Evolutionary conservation across 192 early-diverging fungal genomes (phyloP).

Genomic region (Thamnidium elegans): DNA sequence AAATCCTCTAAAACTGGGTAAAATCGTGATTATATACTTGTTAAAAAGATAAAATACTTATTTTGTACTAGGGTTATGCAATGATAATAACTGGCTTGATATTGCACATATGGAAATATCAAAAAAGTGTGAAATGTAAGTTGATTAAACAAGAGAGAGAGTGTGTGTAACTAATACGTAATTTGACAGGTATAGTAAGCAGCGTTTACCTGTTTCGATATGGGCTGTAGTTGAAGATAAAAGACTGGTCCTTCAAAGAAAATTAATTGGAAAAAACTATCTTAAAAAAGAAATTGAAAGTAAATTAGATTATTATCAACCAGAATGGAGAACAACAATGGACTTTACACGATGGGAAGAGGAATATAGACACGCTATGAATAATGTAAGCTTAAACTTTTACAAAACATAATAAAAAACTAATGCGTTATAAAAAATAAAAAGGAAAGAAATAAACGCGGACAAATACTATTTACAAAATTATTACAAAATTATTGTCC

Average conservation of each 20-base stretch:
- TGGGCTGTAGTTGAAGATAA: constrained; percentile 36
- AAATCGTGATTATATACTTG: not conserved
- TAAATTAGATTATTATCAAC: constrained; percentile 24
- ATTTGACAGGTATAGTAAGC: constrained; percentile 21
- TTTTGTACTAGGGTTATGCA: constrained; percentile 36
- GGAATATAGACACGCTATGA: constrained; percentile 25
- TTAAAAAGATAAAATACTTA: not conserved
- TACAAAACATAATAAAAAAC: too few species aligned
- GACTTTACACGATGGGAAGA: constrained; percentile 33
- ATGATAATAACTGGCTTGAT: constrained; percentile 55
- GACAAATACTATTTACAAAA: not conserved
- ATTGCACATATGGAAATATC: constrained; percentile 33
- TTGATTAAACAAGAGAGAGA: not conserved
- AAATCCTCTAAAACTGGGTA: constrained; percentile 49
- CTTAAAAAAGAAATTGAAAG: constrained; percentile 29
- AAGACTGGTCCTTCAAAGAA: constrained; percentile 17
- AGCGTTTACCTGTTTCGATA: constrained; percentile 17
- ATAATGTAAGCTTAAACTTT: constrained; percentile 33
- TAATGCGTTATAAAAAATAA: not conserved
- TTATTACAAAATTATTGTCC: constrained; percentile 15
- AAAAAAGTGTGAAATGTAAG: constrained; percentile 29
- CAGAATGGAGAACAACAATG: constrained; percentile 24
- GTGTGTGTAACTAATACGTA: not conserved
- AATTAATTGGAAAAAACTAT: constrained; percentile 23
- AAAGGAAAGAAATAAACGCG: constrained; percentile 26